phyloP scores from a whole-genome alignment of 2,329 filamentous ascomycete genomes.

The Colletotrichum costaricense region DNA sequence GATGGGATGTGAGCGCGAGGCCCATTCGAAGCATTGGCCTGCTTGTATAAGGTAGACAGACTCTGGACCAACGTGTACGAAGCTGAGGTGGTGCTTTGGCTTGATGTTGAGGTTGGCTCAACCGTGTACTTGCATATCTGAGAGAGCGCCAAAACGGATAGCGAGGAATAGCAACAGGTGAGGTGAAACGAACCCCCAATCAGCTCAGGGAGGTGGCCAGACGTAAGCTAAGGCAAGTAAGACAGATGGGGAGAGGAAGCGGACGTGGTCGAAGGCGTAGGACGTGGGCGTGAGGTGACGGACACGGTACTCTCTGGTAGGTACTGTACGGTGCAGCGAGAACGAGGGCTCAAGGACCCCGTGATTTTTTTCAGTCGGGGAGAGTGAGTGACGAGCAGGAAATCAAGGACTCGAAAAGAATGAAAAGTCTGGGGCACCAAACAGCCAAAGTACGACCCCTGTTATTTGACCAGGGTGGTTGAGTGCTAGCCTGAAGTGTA shows the following conservation, averaged over 20 bases:
- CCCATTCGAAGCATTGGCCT: constrained; percentile 26
- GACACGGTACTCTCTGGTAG: neutral
- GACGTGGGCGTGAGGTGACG: constrained; percentile 2
- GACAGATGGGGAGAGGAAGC: neutral
- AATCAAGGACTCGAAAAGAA: constrained; percentile 25
- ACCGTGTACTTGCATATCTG: constrained; percentile 13
- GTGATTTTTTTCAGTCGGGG: constrained; percentile 9
- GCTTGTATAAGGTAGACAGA: neutral
- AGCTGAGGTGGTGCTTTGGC: constrained; percentile 6
- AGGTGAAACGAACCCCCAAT: neutral
- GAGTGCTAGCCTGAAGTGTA: constrained; percentile 2
- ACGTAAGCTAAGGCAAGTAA: constrained; percentile 2
- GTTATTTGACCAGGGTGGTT: constrained; percentile 29
- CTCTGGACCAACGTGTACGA: constrained; percentile 27
- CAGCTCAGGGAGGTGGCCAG: neutral
- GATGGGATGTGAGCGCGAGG: constrained; percentile 28
- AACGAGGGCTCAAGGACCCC: constrained; percentile 20
- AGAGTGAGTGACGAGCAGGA: constrained; percentile 29
- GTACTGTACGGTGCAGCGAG: neutral
- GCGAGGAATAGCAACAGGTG: neutral
- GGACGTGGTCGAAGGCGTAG: neutral
- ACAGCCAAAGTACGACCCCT: constrained; percentile 26
- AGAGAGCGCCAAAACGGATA: neutral
- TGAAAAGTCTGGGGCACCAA: constrained; percentile 29
- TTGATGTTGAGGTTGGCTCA: constrained; percentile 16